Percentiles rank a stretch among this genome's conserved stretches.
phyloP scores from a whole-genome alignment of 1,284 basidiomycete species.

The Malassezia yamatoensis region DNA sequence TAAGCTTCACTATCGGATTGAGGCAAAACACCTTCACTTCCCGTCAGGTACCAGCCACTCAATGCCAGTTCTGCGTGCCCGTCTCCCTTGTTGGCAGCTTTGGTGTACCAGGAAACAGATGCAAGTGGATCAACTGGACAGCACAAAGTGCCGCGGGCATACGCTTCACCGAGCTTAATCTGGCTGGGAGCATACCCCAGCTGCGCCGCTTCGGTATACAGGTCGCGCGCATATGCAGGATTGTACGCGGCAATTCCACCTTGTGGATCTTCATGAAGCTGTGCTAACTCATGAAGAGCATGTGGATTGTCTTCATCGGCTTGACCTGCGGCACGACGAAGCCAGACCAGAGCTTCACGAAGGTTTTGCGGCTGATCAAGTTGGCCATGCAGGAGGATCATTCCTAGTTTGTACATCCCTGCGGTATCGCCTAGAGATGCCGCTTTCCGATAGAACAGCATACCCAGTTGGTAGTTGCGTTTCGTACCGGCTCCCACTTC shows the following conservation, averaged over 20 bases:
- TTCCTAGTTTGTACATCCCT: slow-evolving; percentile 98
- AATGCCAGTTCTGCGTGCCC: slow-evolving; percentile 88
- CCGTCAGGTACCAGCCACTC: slow-evolving; percentile 89
- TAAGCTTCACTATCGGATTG: slow-evolving; percentile 97
- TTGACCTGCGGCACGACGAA: slow-evolving; percentile 86
- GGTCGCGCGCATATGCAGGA: slow-evolving; percentile 68
- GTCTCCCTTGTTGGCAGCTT: slow-evolving; percentile 88
- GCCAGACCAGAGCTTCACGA: slow-evolving; percentile 86
- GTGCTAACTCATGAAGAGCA: slow-evolving; percentile 87
- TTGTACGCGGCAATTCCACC: slow-evolving; percentile 54
- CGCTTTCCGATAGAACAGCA: slow-evolving; percentile 92
- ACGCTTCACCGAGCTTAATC: slow-evolving; percentile 87
- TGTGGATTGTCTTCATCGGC: slow-evolving; percentile 98
- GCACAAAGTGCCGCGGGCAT: slow-evolving; percentile 79
- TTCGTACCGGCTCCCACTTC: slow-evolving; percentile 98
- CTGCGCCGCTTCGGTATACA: slow-evolving; percentile 84
- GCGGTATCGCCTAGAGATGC: slow-evolving; percentile 90
- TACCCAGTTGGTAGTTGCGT: slow-evolving; percentile 73
- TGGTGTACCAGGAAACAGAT: slow-evolving; percentile 96
- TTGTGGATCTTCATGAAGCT: slow-evolving; percentile 63
- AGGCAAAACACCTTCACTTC: slow-evolving; percentile 76
- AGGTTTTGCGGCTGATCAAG: slow-evolving; percentile 75
- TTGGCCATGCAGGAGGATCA: slow-evolving; percentile 78
- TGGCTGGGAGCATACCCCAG: slow-evolving; percentile 87
- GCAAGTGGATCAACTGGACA: slow-evolving; percentile 86